Conservation (phyloP, 257 asterid species). For the Vinca minor region DNA sequence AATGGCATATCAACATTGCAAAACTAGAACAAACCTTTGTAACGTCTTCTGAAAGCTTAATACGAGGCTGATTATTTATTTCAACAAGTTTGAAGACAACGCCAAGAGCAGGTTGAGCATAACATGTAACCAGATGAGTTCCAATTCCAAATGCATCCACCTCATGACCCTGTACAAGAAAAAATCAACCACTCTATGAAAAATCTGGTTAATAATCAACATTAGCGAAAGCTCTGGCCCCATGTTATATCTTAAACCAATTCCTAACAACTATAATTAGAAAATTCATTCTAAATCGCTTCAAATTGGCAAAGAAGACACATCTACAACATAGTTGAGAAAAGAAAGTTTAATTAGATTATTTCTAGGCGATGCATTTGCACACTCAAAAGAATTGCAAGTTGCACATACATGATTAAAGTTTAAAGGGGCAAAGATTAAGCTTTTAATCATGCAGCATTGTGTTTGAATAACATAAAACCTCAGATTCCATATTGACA, state of each 20-base stretch:
- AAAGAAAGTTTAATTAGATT: background rate
- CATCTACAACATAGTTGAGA: too few relatives aligned
- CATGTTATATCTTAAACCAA: too few relatives aligned
- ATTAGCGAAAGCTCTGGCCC: background rate
- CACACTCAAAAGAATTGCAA: background rate
- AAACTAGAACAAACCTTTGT: conserved; percentile 56
- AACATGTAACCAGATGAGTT: conserved; percentile 95
- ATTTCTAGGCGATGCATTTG: background rate
- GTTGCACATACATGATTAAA: background rate
- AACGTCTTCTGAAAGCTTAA: conserved; percentile 94
- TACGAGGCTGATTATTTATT: conserved; percentile 91
- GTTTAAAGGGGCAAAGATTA: background rate
- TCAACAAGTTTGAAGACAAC: conserved; percentile 93
- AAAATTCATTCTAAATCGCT: too few relatives aligned
- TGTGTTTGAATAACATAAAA: background rate
- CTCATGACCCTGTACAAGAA: conserved; percentile 72
- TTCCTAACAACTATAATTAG: too few relatives aligned
- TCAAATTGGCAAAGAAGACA: background rate
- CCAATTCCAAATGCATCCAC: conserved; percentile 94
- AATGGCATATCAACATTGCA: conserved; percentile 6
- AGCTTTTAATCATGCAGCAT: background rate
- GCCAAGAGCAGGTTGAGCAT: conserved; percentile 95
- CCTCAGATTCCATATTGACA: background rate
- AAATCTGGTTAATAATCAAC: background rate
- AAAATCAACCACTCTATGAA: conserved; percentile 5